Percentiles rank a stretch among this genome's conserved stretches.
Evolutionary conservation across 2,329 filamentous ascomycete species (phyloP).

Genomic region (Fusarium ramigenum): DNA sequence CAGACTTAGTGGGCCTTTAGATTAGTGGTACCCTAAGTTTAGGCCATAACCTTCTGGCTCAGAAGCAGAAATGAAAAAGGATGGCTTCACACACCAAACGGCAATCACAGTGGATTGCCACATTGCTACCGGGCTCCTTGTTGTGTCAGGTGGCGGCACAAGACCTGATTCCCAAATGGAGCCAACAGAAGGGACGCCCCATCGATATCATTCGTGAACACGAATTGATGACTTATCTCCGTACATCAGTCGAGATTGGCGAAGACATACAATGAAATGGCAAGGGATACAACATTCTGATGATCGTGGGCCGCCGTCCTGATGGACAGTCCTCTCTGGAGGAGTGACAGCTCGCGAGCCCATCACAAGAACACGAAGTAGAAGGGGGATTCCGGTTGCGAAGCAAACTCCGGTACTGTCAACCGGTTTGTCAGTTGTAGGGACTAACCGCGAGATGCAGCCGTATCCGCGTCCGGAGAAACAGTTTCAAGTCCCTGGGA

Average conservation of each 20-base stretch:
- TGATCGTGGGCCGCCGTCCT: neutral
- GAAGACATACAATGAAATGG: accelerated
- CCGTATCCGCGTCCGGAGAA: too few species aligned
- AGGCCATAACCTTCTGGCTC: accelerated
- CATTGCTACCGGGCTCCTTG: accelerated
- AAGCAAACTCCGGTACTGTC: neutral
- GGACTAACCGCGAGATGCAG: accelerated
- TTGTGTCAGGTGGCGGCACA: neutral
- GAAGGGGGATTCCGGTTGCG: neutral
- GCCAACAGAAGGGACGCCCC: neutral
- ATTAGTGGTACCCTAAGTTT: neutral
- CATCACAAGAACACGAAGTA: neutral
- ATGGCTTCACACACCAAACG: neutral
- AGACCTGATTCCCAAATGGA: neutral
- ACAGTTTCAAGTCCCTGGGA: accelerated
- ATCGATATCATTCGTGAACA: neutral
- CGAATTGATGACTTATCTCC: too few species aligned
- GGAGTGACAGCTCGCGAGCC: neutral
- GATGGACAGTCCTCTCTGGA: neutral
- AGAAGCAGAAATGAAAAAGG: neutral
- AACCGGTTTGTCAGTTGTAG: neutral
- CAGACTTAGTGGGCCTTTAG: neutral
- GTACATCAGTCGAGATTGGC: neutral
- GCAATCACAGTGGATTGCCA: neutral
- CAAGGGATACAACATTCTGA: neutral